A percentile compares a stretch with the other conserved stretches of the same genome.
Evolutionary conservation across 805 yeast genomes (phyloP).

Genomic region (Helenozyma baotianmanensis): DNA sequence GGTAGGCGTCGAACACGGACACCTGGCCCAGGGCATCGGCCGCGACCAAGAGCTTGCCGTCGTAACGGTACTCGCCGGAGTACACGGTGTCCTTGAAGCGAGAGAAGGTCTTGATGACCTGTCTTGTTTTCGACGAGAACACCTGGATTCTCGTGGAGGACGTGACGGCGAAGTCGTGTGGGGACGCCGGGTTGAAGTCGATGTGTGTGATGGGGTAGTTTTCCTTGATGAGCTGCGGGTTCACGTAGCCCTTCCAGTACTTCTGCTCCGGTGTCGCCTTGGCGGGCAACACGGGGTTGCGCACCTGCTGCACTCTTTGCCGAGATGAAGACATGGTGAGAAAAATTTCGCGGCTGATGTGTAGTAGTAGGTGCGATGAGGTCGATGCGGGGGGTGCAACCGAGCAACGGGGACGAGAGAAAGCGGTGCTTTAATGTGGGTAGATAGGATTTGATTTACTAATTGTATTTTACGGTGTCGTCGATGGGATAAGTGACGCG

Average conservation of each 20-base stretch:
- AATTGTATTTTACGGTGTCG: no score
- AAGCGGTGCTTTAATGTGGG: no score
- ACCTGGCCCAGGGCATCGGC: conserved; percentile 95
- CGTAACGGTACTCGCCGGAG: conserved; percentile 85
- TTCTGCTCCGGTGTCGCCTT: conserved; percentile 89
- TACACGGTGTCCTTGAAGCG: conserved; percentile 90
- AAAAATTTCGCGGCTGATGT: no score
- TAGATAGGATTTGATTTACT: no score
- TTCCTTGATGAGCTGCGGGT: conserved; percentile 88
- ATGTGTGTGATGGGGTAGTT: conserved; percentile 88
- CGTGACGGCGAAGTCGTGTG: conserved; percentile 91
- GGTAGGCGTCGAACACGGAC: conserved; percentile 80
- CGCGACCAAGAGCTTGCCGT: conserved; percentile 87
- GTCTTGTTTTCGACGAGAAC: conserved; percentile 90
- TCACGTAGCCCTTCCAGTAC: conserved; percentile 83
- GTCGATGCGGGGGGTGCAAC: no score
- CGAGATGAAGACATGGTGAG: conserved; percentile 64
- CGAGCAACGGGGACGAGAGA: no score
- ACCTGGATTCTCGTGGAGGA: conserved; percentile 89
- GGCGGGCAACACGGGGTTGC: conserved; percentile 75
- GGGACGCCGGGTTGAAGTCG: conserved; percentile 77
- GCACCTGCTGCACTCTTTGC: conserved; percentile 59
- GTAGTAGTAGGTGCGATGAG: no score
- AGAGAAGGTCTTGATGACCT: conserved; percentile 78
- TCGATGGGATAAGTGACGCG: no score